Evolutionary conservation across 208 protist species (phyloP).

Genomic region (Angomonas desouzai): DNA sequence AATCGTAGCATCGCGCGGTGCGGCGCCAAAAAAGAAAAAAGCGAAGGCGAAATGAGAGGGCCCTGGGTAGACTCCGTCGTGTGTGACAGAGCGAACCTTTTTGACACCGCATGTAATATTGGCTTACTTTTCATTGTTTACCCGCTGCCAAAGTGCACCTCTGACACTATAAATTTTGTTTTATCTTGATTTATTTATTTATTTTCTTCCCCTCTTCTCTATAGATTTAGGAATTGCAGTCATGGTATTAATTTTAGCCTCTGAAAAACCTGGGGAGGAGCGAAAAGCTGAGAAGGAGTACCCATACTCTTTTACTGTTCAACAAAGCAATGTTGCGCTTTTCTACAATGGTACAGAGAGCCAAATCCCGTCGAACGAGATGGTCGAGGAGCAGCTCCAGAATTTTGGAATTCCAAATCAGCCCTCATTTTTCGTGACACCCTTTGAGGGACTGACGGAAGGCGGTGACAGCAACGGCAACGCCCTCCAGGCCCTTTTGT

Average conservation of each 20-base stretch:
- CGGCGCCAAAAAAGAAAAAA: constrained; percentile 38
- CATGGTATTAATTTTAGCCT: constrained; percentile 24
- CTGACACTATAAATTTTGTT: not conserved
- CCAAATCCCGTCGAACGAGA: constrained; percentile 1
- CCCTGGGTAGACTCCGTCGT: constrained; percentile 1
- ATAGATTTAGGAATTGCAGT: not conserved
- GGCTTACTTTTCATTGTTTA: constrained; percentile 14
- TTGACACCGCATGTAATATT: too few species aligned
- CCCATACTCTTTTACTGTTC: constrained; percentile 12
- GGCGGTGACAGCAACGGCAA: constrained; percentile 22
- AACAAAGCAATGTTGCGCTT: constrained; percentile 18
- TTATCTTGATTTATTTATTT: constrained; percentile 8
- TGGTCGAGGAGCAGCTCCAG: constrained; percentile 8
- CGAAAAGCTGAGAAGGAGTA: constrained; percentile 2
- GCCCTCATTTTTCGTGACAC: constrained; percentile 63
- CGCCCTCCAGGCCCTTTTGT: constrained; percentile 48
- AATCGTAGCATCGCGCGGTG: constrained; percentile 39
- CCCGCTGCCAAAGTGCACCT: not conserved
- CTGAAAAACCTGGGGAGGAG: constrained; percentile 11
- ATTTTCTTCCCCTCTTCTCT: constrained; percentile 8
- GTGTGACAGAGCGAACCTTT: too few species aligned
- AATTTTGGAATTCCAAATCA: constrained; percentile 17
- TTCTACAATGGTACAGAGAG: constrained; percentile 2
- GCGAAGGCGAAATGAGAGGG: constrained; percentile 19
- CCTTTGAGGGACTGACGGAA: constrained; percentile 53